A percentile compares a stretch with the other conserved stretches of the same genome.
Conservation (phyloP, 257 asterid genomes). For the Solanum arcanum region DNA sequence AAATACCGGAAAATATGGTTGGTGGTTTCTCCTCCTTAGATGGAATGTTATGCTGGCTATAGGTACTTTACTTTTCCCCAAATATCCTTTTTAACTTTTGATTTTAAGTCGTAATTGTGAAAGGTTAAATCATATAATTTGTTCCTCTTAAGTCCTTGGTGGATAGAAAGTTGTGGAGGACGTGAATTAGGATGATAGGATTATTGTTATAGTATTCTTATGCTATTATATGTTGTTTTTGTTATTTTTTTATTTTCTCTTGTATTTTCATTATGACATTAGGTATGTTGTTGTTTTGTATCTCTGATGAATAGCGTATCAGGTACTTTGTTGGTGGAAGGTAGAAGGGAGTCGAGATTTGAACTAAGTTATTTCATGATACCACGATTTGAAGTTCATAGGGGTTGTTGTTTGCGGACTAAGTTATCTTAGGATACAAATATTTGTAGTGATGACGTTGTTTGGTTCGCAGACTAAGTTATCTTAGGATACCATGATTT, state of each 20-base stretch:
- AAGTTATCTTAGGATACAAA: not conserved
- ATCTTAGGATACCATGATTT: not conserved
- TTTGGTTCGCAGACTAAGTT: not conserved
- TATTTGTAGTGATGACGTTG: not conserved
- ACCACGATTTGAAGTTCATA: not conserved
- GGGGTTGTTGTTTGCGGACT: not conserved
- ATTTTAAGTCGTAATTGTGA: not conserved
- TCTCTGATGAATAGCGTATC: not conserved
- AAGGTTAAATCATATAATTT: not conserved
- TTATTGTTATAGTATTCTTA: no score
- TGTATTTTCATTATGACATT: not conserved
- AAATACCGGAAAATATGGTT: conserved; percentile 28
- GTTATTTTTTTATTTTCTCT: no score
- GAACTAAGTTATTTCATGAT: not conserved
- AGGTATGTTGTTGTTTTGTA: not conserved
- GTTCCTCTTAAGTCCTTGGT: not conserved
- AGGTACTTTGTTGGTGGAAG: not conserved
- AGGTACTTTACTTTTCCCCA: conserved; percentile 13
- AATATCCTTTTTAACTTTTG: not conserved
- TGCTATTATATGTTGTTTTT: not conserved
- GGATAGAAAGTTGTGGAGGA: not conserved
- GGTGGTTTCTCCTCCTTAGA: conserved; percentile 90
- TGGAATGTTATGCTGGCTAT: conserved; percentile 84
- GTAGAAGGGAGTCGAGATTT: not conserved
- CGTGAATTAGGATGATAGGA: not conserved